Base-by-base conservation (phyloP, 2,329 filamentous ascomycete genomes). In the Aspergillus sp. region DNA sequence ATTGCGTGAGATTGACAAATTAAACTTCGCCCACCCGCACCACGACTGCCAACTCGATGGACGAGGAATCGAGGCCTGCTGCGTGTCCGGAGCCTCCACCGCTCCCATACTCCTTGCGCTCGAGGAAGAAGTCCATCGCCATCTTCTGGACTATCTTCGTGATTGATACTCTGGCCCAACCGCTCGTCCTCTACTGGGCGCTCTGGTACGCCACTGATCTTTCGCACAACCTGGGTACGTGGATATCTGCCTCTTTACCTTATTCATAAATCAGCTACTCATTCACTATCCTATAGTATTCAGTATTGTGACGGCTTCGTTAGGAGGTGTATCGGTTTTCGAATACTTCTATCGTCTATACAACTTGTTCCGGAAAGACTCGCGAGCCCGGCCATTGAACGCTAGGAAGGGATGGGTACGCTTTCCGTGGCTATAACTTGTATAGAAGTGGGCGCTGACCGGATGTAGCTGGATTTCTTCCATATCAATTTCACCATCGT, bases 81-180 rank as follows among this genome's bases (percentile, higher is more conserved):
- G 59, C 63, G 55, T 57, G 65, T 15, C 60, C 66, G 12, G 73
- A 72, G 54, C 78, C 76, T 60, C 85, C 84, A 51, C 77, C 80
- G 17, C 78, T 87, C 39, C 82, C 85, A 23, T 87, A 87, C 74
- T 81, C 81, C 21, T 71, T 87, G 45, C 79, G 78, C 52, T 74
- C 79, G 8, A 76, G 85, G 48, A 85, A 85, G 68, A 82, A 80
- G 72, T 77, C 80, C 36, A 86, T 88, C 62, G 75, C 80, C 39
- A 74, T 84, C 63, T 88, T 88, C 75, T 88, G 85, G 85, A 76
- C 76, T 0, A 70, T 88, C 43, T 85, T 87, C 58, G 69, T 87
- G 21, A 67, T 87, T 60, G 86, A 88, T 73, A 84, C 82, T 54
- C 76, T 86, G 61, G 81, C 78, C 59, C 83, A 86, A 73, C 86